A percentile compares a stretch with the other conserved stretches of the same genome.
Evolutionary conservation across 345 rosid genomes (phyloP).

Genomic region (Murraya paniculata): DNA sequence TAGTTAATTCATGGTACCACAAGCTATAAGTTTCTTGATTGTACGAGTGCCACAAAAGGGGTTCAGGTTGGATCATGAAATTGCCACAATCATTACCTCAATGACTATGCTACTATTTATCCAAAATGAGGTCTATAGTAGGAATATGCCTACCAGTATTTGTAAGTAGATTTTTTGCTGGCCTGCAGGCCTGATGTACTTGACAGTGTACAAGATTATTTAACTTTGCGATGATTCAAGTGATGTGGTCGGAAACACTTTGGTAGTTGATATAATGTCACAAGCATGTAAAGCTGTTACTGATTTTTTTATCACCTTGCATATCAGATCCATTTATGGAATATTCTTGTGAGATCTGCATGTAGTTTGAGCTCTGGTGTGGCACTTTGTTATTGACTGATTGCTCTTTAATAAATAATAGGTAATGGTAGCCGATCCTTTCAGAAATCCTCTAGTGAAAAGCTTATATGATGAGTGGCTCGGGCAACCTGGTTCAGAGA

Average conservation of each 20-base stretch:
- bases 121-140: not conserved
- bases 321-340: not conserved
- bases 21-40: not conserved
- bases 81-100: not conserved
- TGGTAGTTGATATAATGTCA: not conserved
- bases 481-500: conserved; percentile 73
- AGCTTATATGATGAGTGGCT: conserved; percentile 81
- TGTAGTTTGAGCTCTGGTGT: not conserved
- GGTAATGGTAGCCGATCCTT: conserved; percentile 70
- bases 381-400: not conserved
- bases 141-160: not conserved
- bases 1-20: not conserved
- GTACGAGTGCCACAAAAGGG: not conserved
- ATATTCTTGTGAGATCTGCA: not conserved
- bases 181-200: not conserved
- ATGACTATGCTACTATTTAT: not conserved
- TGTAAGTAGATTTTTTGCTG: not conserved
- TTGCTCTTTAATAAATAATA: conserved; percentile 11
- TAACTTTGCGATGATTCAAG: not conserved
- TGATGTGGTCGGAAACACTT: not conserved
- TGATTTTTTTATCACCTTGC: not conserved
- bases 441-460: conserved; percentile 64
- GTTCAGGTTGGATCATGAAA: not conserved
- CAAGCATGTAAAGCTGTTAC: not conserved
- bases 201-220: not conserved